Base-by-base conservation (phyloP, 139 green algal species). In the Chlamydomonas schloesseri region DNA sequence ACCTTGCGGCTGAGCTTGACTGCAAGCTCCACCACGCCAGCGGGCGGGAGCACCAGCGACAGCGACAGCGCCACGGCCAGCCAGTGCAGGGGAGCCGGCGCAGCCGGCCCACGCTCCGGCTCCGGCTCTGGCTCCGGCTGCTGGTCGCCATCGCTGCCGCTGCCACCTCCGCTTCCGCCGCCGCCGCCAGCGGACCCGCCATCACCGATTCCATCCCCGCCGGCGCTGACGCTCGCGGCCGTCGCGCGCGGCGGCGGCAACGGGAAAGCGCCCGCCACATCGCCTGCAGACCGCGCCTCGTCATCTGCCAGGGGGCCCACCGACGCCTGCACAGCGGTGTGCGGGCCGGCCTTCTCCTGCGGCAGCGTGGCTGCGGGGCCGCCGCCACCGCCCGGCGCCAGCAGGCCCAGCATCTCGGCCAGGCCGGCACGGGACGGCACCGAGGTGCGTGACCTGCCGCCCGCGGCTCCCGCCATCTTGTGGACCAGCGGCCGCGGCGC, bases 31-130 rank as follows among this genome's bases (percentile, higher is more conserved):
- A 60, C 29, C 9, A 89, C 6, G n/a, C 37, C 76, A 26, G 13
- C 33, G 36, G 84, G 84, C 14, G 84, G 76, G 42, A 86, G 62
- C 26, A 84, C 37, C n/a, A 89, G 37, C 13, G 69, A 57, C 2
- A 89, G n/a, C 3, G 57, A 76, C 50, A 89, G 20, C 0, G 84
- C 84, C 29, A 80, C 55, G 15, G 76, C 57, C 42, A 82, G 26
- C 84, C 84, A 89, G 14, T 53, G 53, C 55, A 11, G 17, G 29
- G 62, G 23, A 17, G n/a, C 28, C 36, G 29, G 21, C 14, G 11
- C n/a, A 6, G 14, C 29, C 9, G 42, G 0, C 29, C 62, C 73
- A 2, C 9, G 3, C 42, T 50, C 42, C 17, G 73, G 31, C 73
- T 50, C 34, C 9, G 29, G 3, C 42, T 50, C 42, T 15, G 73